Evolutionary conservation across 768 basidiomycete genomes (phyloP), one percentile per base, ranked within the genome.

Genomic region (Favolaschia claudopus): DNA sequence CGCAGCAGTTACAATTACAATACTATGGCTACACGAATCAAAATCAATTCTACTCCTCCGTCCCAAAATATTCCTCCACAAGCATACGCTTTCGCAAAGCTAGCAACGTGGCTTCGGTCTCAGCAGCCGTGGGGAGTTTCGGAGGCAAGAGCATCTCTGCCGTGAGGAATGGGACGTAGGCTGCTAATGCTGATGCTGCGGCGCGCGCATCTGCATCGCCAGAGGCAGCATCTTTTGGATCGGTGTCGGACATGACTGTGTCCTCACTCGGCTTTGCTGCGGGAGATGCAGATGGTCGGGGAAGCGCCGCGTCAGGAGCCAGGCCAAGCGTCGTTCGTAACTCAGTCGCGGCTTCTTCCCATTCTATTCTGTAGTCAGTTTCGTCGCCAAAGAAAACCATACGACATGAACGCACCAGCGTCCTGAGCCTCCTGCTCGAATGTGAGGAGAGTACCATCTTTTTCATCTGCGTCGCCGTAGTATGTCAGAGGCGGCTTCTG

Each of bases 401-500:
- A 40, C 20, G 34, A 25, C n/a, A 36, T 7, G 29, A 48, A 74
- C 84, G 51, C 64, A 92, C 93, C 90, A 69, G 88, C 84, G 55
- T 89, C 82, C 71, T 95, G 93, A 24, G 86, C 84, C 55, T 81
- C 79, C 39, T 74, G 75, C 74, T 98, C 96, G 58, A 81, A 92
- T 51, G 85, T 80, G 15, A 94, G 69, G 28, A 99, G 71, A n/a
- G 75, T 76, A 8, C 81, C 87, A 51, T 86, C 88, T 4, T 76
- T 74, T 71, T 99, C 96, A 69, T 98, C 96, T 14, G 89, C 66
- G 69, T 99, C 95, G 9, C 96, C 95, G 72, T 91, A 98, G 71
- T 99, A 99, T 0, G 84, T 82, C 1, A 92, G 92, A 0, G 91
- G 92, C 69, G 93, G 93, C 65, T 90, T 87, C 76, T 87, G 85